Conservation (phyloP, 148 eudicot genomes). For the Camellia lanceoleosa region DNA sequence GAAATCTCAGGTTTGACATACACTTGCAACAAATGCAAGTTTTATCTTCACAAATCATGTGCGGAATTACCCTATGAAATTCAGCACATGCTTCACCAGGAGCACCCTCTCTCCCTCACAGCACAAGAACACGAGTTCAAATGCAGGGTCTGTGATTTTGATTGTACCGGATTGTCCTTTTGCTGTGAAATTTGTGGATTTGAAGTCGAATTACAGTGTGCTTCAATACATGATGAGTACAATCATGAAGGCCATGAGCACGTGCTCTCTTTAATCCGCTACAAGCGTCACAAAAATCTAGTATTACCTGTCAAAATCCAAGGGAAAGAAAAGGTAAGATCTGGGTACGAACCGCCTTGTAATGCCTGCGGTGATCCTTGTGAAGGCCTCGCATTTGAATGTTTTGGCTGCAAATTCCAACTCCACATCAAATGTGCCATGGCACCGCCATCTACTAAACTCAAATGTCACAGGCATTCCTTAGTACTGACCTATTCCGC, state of each 20-base stretch:
- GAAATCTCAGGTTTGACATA: neutral
- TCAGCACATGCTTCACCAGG: neutral
- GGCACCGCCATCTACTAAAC: neutral
- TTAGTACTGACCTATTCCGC: neutral
- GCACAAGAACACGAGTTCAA: neutral
- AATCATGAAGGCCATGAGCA: too few species aligned
- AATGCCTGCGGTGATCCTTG: too few species aligned
- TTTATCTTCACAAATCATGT: slow-evolving; percentile 10
- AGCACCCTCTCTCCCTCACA: neutral
- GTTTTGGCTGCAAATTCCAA: too few species aligned
- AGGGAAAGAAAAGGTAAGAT: too few species aligned
- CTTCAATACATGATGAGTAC: too few species aligned
- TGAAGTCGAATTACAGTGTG: neutral
- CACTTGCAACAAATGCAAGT: neutral
- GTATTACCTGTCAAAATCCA: too few species aligned
- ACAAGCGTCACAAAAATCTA: too few species aligned
- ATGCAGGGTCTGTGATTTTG: neutral
- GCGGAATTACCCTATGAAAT: neutral
- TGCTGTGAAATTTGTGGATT: neutral
- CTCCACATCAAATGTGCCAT: neutral
- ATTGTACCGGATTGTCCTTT: neutral
- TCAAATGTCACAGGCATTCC: neutral
- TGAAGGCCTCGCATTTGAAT: too few species aligned
- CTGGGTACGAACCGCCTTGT: too few species aligned
- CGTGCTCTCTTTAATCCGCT: too few species aligned